A percentile compares a stretch with the other conserved stretches of the same genome.
Evolutionary conservation across 1,284 basidiomycete genomes (phyloP).

Genomic region (Vanrija humicola): DNA sequence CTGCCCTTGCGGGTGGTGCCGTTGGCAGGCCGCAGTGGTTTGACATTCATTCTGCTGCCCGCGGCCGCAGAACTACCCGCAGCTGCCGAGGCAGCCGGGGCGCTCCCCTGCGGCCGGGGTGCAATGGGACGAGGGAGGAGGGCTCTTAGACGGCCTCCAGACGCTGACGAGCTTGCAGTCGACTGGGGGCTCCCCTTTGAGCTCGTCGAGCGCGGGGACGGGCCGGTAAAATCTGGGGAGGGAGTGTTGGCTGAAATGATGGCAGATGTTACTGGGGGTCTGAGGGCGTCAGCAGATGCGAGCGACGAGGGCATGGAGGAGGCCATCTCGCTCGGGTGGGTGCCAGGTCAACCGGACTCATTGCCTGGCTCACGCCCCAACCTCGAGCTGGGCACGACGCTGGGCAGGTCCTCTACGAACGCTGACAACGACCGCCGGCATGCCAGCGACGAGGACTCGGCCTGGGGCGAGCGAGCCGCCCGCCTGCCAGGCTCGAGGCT

Average conservation of each 20-base stretch:
- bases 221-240: constrained; percentile 38
- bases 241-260: constrained; percentile 40
- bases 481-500: too few species aligned
- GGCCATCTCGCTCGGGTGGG: too few species aligned
- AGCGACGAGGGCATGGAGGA: not conserved
- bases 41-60: constrained; percentile 34
- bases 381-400: too few species aligned
- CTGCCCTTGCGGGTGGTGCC: constrained; percentile 42
- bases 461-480: too few species aligned
- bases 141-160: constrained; percentile 31
- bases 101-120: constrained; percentile 20
- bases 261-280: constrained; percentile 8
- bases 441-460: not conserved
- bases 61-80: not conserved
- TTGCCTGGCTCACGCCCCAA: too few species aligned
- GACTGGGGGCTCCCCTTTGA: constrained; percentile 28
- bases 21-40: constrained; percentile 30
- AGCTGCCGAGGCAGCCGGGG: constrained; percentile 1
- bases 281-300: not conserved
- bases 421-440: not conserved
- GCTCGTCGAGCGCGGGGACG: constrained; percentile 39
- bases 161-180: constrained; percentile 13
- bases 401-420: too few species aligned
- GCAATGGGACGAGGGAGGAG: constrained; percentile 42
- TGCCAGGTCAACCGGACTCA: too few species aligned